A percentile compares a stretch with the other conserved stretches of the same genome.
Evolutionary conservation across 2,329 filamentous ascomycete species (phyloP).

Genomic region (Hypoxylon sp.): DNA sequence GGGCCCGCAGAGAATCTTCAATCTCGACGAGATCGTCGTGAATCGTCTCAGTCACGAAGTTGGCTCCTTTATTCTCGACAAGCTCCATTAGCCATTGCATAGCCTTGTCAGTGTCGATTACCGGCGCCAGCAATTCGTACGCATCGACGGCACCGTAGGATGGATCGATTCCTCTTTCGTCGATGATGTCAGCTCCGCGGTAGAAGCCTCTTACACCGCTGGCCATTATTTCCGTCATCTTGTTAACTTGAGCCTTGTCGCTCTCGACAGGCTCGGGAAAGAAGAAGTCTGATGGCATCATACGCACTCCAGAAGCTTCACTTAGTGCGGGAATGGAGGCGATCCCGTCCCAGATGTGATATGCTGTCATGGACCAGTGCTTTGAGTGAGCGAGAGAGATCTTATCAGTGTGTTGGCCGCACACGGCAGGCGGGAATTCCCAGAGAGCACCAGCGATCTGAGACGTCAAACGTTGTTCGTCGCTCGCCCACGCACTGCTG

Average conservation of each 20-base stretch:
- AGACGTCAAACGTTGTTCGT: slow-evolving; percentile 58
- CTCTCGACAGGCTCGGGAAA: slow-evolving; percentile 54
- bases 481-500: slow-evolving; percentile 58
- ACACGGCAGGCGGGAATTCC: slow-evolving; percentile 62
- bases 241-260: slow-evolving; percentile 52
- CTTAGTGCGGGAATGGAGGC: slow-evolving; percentile 53
- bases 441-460: slow-evolving; percentile 63
- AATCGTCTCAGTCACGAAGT: slow-evolving; percentile 56
- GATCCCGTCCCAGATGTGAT: slow-evolving; percentile 58
- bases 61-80: slow-evolving; percentile 58
- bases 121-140: slow-evolving; percentile 59
- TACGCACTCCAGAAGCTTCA: slow-evolving; percentile 54
- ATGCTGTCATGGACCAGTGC: slow-evolving; percentile 58
- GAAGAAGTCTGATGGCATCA: slow-evolving; percentile 58
- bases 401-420: slow-evolving; percentile 58
- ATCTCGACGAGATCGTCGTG: slow-evolving; percentile 54
- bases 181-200: slow-evolving; percentile 53
- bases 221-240: slow-evolving; percentile 58
- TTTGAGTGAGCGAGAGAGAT: slow-evolving; percentile 58
- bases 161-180: slow-evolving; percentile 53
- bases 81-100: slow-evolving; percentile 59
- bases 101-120: slow-evolving; percentile 61
- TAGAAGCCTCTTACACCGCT: slow-evolving; percentile 57
- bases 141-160: slow-evolving; percentile 57
- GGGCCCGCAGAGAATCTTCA: slow-evolving; percentile 52